A percentile compares a stretch with the other conserved stretches of the same genome.
These are phyloP conservation scores for Microcyclosporella mali DNA, from an alignment of 2,329 filamentous ascomycete genomes.

Conservation along the genomic window DNA sequence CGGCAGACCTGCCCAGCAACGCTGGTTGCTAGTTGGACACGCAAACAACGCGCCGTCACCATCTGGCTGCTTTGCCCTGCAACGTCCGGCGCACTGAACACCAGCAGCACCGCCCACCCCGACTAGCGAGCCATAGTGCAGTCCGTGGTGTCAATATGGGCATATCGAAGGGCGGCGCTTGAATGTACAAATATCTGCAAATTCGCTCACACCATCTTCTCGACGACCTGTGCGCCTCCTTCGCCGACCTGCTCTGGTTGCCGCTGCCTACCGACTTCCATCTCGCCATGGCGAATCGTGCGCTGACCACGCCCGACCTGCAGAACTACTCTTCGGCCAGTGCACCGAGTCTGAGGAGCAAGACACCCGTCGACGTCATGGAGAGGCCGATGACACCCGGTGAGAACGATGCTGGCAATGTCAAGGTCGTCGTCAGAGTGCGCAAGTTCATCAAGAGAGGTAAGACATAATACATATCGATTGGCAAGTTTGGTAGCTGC, in stretches of 20 bases:
- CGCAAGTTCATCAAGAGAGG: conserved; percentile 44
- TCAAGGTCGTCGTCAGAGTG: conserved; percentile 48
- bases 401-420: conserved; percentile 41
- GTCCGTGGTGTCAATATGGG: too few relatives aligned
- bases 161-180: neutral
- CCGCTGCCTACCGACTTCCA: conserved; percentile 1
- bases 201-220: conserved; percentile 14
- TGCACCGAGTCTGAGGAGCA: conserved; percentile 40
- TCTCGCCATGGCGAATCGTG: conserved; percentile 8
- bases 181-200: conserved; percentile 19
- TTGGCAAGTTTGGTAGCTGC: conserved; percentile 8
- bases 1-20: too few relatives aligned
- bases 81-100: too few relatives aligned
- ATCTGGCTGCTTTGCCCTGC: too few relatives aligned
- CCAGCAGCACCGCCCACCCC: too few relatives aligned
- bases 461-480: conserved; percentile 27
- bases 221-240: conserved; percentile 14
- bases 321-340: conserved; percentile 33
- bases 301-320: conserved; percentile 17
- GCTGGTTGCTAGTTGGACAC: too few relatives aligned
- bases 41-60: too few relatives aligned
- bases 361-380: conserved; percentile 32
- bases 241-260: conserved; percentile 13
- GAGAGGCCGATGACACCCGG: conserved; percentile 28
- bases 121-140: too few relatives aligned